Evolutionary conservation across 2,329 filamentous ascomycete species (phyloP).

Genomic region (Cercospora nicotianae): DNA sequence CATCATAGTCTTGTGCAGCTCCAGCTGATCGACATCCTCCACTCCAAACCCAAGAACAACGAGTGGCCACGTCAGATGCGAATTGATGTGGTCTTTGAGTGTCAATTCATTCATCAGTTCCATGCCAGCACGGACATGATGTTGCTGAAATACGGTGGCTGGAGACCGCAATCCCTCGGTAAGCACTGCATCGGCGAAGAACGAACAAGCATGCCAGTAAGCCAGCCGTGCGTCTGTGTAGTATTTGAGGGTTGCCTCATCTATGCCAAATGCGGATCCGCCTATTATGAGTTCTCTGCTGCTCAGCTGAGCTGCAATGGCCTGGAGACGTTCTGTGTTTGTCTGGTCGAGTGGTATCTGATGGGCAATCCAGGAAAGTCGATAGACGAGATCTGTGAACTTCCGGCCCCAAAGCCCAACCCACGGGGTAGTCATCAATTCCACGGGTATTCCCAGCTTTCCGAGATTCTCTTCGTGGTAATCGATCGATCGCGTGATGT

Average conservation of each 20-base stretch:
- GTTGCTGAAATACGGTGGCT: background rate
- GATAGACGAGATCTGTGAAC: background rate
- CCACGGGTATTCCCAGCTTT: background rate
- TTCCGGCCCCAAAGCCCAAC: background rate
- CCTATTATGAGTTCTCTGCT: background rate
- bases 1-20: background rate
- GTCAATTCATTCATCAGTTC: background rate
- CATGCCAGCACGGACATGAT: background rate
- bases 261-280: background rate
- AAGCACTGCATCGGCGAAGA: background rate
- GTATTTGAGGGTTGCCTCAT: background rate
- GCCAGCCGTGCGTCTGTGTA: background rate
- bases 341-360: background rate
- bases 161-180: background rate
- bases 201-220: constrained; percentile 4
- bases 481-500: background rate
- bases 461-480: background rate
- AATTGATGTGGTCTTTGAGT: background rate
- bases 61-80: background rate
- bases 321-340: background rate
- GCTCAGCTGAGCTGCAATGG: background rate
- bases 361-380: constrained; percentile 9
- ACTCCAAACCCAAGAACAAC: background rate
- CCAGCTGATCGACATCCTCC: background rate
- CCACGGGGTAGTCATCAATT: background rate